Conservation (phyloP, 345 rosid species). For the Garcia nutans region DNA sequence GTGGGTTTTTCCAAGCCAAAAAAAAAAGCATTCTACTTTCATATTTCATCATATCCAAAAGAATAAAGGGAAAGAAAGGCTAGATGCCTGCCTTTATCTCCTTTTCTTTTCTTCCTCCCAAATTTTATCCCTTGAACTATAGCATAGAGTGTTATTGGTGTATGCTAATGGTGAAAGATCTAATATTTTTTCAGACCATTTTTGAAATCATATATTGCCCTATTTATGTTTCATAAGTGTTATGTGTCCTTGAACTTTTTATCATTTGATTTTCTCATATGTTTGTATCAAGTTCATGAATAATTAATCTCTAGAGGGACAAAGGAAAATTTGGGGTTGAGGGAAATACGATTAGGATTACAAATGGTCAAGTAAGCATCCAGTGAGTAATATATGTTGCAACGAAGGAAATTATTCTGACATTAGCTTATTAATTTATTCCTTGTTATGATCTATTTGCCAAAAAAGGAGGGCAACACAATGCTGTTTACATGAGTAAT, state of each 20-base stretch:
- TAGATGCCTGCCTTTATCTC: not conserved
- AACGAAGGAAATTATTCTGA: not conserved
- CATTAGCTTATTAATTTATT: not conserved
- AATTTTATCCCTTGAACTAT: not conserved
- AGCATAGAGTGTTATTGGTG: not conserved
- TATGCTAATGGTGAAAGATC: not conserved
- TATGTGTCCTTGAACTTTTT: not conserved
- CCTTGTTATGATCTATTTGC: not conserved
- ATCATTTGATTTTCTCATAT: not conserved
- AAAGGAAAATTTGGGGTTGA: too few relatives aligned
- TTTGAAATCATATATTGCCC: not conserved
- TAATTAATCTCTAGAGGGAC: not conserved
- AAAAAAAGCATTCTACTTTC: not conserved
- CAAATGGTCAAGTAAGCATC: not conserved
- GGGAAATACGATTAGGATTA: not conserved
- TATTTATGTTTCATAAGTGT: not conserved
- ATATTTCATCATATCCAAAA: not conserved
- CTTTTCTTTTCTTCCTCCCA: not conserved
- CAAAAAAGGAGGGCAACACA: not conserved
- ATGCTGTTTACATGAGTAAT: not conserved
- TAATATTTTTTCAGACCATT: too few relatives aligned
- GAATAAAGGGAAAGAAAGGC: not conserved
- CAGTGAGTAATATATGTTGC: not conserved
- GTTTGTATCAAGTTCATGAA: not conserved
- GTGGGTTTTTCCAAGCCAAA: not conserved